Evolutionary conservation across 495 filamentous ascomycete genomes (phyloP).

Genomic region (Neurospora cerealis): DNA sequence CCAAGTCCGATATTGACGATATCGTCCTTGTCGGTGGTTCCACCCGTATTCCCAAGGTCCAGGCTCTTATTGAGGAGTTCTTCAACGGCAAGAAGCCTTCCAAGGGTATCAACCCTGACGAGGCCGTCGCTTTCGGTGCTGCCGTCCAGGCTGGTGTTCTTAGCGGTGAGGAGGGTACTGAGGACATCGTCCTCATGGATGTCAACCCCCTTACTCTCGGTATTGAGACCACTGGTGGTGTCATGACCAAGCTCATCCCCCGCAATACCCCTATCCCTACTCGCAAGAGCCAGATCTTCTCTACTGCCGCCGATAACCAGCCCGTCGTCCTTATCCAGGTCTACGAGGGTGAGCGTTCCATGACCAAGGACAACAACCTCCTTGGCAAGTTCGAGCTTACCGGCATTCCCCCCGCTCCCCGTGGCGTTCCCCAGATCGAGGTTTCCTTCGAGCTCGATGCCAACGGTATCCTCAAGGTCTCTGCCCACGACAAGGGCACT

Average conservation of each 20-base stretch:
- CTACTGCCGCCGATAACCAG: constrained; percentile 95
- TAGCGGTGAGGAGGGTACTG: constrained; percentile 72
- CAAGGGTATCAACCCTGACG: constrained; percentile 98
- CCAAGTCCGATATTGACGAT: constrained; percentile 77
- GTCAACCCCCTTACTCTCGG: constrained; percentile 96
- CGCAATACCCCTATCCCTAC: constrained; percentile 94
- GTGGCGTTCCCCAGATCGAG: constrained; percentile 95
- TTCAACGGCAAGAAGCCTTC: constrained; percentile 89
- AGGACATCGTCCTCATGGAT: constrained; percentile 83
- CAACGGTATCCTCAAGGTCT: constrained; percentile 95
- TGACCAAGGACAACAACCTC: constrained; percentile 95
- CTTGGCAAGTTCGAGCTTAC: constrained; percentile 98
- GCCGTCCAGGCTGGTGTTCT: constrained; percentile 96
- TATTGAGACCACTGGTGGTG: constrained; percentile 97
- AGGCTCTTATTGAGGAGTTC: constrained; percentile 89
- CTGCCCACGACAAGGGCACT: constrained; percentile 91
- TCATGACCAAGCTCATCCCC: constrained; percentile 96
- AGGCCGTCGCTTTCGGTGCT: constrained; percentile 94
- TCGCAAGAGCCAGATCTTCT: constrained; percentile 96
- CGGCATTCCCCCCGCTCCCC: constrained; percentile 85
- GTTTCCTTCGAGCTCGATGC: constrained; percentile 96
- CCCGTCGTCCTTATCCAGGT: constrained; percentile 96
- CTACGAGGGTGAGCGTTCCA: constrained; percentile 88
- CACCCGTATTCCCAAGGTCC: constrained; percentile 96
- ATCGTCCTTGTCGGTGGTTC: constrained; percentile 89